Evolutionary conservation across 2,329 filamentous ascomycete genomes (phyloP).

Genomic region (Exophiala aquamarina): DNA sequence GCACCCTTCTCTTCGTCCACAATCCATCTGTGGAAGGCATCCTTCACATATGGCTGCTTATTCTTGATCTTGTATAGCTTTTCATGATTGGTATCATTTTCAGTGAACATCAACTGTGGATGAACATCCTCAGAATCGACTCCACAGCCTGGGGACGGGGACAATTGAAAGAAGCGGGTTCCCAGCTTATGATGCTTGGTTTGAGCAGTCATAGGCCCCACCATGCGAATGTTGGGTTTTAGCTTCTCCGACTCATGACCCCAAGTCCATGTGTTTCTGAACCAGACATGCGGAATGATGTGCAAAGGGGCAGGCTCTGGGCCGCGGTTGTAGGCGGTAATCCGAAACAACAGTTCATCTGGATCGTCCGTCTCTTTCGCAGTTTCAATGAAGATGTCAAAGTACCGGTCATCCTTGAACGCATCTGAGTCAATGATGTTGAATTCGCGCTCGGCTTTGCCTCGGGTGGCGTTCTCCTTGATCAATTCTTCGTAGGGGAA

Average conservation of each 20-base stretch:
- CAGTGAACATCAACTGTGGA: slow-evolving; percentile 85
- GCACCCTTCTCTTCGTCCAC: slow-evolving; percentile 77
- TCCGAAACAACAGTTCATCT: slow-evolving; percentile 87
- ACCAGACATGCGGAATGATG: slow-evolving; percentile 94
- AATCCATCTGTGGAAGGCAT: slow-evolving; percentile 88
- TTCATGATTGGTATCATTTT: slow-evolving; percentile 90
- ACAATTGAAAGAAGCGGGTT: slow-evolving; percentile 78
- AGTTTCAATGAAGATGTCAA: slow-evolving; percentile 96
- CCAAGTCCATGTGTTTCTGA: slow-evolving; percentile 97
- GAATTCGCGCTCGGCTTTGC: slow-evolving; percentile 79
- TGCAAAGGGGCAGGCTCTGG: slow-evolving; percentile 87
- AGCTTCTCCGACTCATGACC: slow-evolving; percentile 72
- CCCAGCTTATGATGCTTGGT: slow-evolving; percentile 80
- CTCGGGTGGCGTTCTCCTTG: slow-evolving; percentile 76
- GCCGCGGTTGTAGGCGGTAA: slow-evolving; percentile 94
- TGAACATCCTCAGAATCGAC: slow-evolving; percentile 77
- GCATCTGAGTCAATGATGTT: slow-evolving; percentile 86
- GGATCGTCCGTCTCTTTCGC: slow-evolving; percentile 91
- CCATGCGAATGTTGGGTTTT: slow-evolving; percentile 74
- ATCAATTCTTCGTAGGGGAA: slow-evolving; percentile 91
- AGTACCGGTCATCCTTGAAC: slow-evolving; percentile 88
- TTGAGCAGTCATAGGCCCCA: slow-evolving; percentile 67
- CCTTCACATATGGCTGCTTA: slow-evolving; percentile 82
- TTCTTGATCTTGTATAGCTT: slow-evolving; percentile 76
- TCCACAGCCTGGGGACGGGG: slow-evolving; percentile 84